These are phyloP conservation scores for Leccinum pellstonianum DNA, from an alignment of 768 basidiomycete species.

Conservation along the genomic window DNA sequence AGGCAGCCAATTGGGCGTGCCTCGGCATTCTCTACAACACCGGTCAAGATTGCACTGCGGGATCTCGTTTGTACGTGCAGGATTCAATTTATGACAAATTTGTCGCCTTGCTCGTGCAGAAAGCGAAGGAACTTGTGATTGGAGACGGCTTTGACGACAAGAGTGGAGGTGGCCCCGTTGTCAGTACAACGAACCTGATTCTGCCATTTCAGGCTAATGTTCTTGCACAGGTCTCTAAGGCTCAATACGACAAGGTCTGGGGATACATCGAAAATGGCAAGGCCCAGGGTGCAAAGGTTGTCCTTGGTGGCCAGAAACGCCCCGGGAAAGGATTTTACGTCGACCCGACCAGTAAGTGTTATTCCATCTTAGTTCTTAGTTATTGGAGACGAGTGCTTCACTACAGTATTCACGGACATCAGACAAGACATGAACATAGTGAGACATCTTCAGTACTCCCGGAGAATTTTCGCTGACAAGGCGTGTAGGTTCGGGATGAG, in stretches of 20 bases:
- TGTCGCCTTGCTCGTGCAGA: conserved; percentile 58
- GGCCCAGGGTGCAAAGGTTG: conserved; percentile 73
- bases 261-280: conserved; percentile 86
- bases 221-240: conserved; percentile 66
- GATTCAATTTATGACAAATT: conserved; percentile 87
- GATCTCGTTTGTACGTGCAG: conserved; percentile 88
- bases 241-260: conserved; percentile 85
- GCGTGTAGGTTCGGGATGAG: conserved; percentile 32
- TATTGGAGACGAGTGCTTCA: conserved; percentile 6
- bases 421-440: conserved; percentile 84
- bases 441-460: conserved; percentile 26
- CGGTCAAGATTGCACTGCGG: conserved; percentile 93
- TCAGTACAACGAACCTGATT: conserved; percentile 37
- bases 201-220: conserved; percentile 8
- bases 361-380: conserved; percentile 6
- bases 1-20: conserved; percentile 83
- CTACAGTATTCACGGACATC: conserved; percentile 78
- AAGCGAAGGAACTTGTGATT: conserved; percentile 67
- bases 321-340: conserved; percentile 81
- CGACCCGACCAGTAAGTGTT: conserved; percentile 77
- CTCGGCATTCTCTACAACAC: conserved; percentile 86
- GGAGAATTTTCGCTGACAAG: conserved; percentile 23
- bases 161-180: conserved; percentile 80
- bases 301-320: conserved; percentile 80
- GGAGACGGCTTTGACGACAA: conserved; percentile 80